Base-by-base conservation (phyloP, 306 rosid species). In the Cercis canadensis region DNA sequence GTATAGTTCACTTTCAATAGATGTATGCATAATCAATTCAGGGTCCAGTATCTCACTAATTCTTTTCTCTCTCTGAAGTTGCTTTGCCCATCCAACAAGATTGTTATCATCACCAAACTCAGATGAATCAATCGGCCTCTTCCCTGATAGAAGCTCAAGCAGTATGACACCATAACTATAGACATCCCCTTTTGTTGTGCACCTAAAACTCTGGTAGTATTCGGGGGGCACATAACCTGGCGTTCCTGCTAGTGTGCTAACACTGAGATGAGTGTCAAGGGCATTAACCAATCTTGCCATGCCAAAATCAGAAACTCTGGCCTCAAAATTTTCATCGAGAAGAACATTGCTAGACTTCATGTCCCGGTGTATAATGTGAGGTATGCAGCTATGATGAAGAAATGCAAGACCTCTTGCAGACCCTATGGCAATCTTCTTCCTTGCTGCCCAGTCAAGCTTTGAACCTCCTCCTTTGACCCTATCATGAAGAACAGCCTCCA, bases 261-360 rank as follows among this genome's bases (percentile, higher is more conserved):
- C 96, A 15, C 94, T 88, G 34, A 90, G 86, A 82, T 90, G 96
- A 57, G 96, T 85, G 67, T 90, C 96, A 0, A 85, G 86, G n/a
- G 89, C 92, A 64, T 80, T 87, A 5, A 90, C 89, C 81, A 90
- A 69, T 72, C 96, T 87, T 24, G 96, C 96, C 96, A 90, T 90
- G 40, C 96, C 96, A 17, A 90, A 90, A 77, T 90, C 96, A 0
- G 96, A 90, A 32, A 90, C 96, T 43, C 92, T 82, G 17, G 96
- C 92, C 72, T 90, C 96, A 40, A 90, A 86, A 24, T 86, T 82
- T 62, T 87, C 94, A 65, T 90, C 96, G 6, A 90, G 84, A 51
- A 90, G 96, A 69, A 90, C 89, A 64, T 90, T 90, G 83, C 96
- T 90, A 8, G 96, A 90, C 69, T 90, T 90, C 94, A 87, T 90